Percentiles rank a stretch among this genome's conserved stretches.
phyloP scores from a whole-genome alignment of 2,329 filamentous ascomycete species.

The Colletotrichum navitas region DNA sequence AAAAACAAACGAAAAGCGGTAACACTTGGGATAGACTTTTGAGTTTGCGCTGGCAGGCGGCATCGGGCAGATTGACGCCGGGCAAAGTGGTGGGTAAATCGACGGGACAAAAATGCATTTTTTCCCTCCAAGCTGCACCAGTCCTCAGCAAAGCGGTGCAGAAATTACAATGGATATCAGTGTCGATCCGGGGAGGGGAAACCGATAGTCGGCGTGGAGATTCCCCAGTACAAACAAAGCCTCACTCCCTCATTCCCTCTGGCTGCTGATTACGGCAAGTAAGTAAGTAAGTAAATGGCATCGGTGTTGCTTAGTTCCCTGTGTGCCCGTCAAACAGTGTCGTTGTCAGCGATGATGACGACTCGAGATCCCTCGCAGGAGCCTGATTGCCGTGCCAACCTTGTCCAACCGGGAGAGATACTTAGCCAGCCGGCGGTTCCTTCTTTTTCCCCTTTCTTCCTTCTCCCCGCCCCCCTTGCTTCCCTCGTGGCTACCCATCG shows the following conservation, averaged over 20 bases:
- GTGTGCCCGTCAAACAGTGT: not conserved
- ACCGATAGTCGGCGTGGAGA: not conserved
- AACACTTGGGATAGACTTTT: not conserved
- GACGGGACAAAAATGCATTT: not conserved
- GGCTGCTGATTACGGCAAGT: not conserved
- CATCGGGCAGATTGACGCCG: not conserved
- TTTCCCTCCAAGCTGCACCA: not conserved
- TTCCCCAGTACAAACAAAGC: not conserved
- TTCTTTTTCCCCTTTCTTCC: not conserved
- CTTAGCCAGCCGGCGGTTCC: not conserved
- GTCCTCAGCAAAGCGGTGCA: not conserved
- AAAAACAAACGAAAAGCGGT: not conserved
- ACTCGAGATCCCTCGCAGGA: not conserved
- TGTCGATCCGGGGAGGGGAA: slow-evolving; percentile 14
- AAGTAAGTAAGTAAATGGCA: not conserved
- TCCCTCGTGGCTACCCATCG: not conserved
- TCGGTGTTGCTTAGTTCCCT: not conserved
- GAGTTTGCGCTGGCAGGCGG: slow-evolving; percentile 13
- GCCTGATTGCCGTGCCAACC: not conserved
- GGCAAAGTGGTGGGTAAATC: not conserved
- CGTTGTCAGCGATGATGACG: no score
- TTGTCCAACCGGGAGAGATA: not conserved
- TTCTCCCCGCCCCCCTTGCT: not conserved
- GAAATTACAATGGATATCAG: not conserved
- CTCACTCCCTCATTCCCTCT: not conserved